Evolutionary conservation across 2,329 filamentous ascomycete species (phyloP).

Genomic region (Fusarium paranaense): DNA sequence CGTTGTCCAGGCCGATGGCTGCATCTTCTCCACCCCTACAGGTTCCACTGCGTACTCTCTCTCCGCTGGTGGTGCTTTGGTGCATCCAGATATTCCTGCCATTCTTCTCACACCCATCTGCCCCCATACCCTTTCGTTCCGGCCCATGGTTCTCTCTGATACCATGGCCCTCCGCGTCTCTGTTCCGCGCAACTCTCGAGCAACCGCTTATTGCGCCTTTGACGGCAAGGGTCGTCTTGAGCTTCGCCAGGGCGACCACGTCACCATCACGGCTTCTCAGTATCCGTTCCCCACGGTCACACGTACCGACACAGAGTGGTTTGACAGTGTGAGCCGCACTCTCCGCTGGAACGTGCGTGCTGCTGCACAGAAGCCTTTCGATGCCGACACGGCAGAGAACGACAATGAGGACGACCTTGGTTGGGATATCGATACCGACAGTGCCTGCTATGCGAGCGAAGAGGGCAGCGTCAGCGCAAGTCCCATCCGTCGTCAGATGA

Average conservation of each 20-base stretch:
- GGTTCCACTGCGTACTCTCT: conserved; percentile 96
- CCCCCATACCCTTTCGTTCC: conserved; percentile 95
- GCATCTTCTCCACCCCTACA: conserved; percentile 97
- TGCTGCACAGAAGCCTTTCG: conserved; percentile 92
- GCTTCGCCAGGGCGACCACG: conserved; percentile 91
- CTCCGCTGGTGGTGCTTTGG: conserved; percentile 92
- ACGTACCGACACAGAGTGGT: conserved; percentile 92
- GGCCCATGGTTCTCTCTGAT: conserved; percentile 97
- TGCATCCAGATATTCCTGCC: conserved; percentile 96
- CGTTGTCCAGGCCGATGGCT: conserved; percentile 95
- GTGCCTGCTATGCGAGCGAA: conserved; percentile 76
- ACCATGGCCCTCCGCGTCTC: conserved; percentile 91
- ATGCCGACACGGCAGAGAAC: conserved; percentile 56
- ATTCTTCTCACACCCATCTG: conserved; percentile 98
- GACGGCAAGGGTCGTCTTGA: conserved; percentile 97
- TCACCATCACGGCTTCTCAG: conserved; percentile 94
- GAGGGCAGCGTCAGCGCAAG: conserved; percentile 76
- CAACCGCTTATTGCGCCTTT: conserved; percentile 96
- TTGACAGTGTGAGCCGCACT: conserved; percentile 92
- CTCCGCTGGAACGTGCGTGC: conserved; percentile 95
- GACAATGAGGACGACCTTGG: conserved; percentile 68
- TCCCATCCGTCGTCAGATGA: conserved; percentile 79
- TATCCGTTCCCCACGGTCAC: conserved; percentile 98
- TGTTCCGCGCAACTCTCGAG: conserved; percentile 85
- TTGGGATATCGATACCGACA: conserved; percentile 97